Base-by-base conservation (phyloP, 768 basidiomycete species). In the Mycena galopus region DNA sequence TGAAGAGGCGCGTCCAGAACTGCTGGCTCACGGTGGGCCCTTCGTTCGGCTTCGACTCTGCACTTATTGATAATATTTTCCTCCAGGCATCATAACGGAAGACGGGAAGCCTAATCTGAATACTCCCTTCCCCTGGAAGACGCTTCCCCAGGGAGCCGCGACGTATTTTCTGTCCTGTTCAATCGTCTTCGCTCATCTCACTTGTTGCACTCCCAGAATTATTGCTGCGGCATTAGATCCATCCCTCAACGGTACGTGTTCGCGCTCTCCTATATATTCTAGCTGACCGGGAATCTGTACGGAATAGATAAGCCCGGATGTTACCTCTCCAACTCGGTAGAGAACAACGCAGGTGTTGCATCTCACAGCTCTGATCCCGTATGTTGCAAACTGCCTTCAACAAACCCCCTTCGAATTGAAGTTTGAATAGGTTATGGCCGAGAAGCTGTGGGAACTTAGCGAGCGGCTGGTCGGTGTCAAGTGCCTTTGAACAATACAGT, bases 221-320 rank as follows among this genome's bases (percentile, higher is more conserved):
- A 25, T 75, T 27, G 47, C 42, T 1, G 74, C 74, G 4, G 71
- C 74, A 9, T 75, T 75, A 16, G 74, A 75, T 50, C 71, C 71
- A 25, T 62, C 69, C 33, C 61, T 74, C 33, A 64, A 67, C 23
- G 69, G 73, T 71, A 1, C 23, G 65, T 30, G 3, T 19, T 5
- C 6, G 39, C 33, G 14, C 1, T 32, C 23, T 8, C 17, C 11
- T 6, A 16, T 7, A 12, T 47, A 21, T 29, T 35, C 0, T 27
- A 51, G 23, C 23, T 6, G n/a, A 23, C 3, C 17, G 12, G 25
- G 14, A 21, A 23, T 21, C 8, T 11, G 21, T 35, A 12, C 35
- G 21, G 33, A 19, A 29, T 32, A 68, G 72, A 74, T 23, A 67
- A 70, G 16, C n/a, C 55, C 21, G 73, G 73, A 8, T 47, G 53